Conservation (phyloP, 2,329 filamentous ascomycete species). For the Scytalidium sp. region DNA sequence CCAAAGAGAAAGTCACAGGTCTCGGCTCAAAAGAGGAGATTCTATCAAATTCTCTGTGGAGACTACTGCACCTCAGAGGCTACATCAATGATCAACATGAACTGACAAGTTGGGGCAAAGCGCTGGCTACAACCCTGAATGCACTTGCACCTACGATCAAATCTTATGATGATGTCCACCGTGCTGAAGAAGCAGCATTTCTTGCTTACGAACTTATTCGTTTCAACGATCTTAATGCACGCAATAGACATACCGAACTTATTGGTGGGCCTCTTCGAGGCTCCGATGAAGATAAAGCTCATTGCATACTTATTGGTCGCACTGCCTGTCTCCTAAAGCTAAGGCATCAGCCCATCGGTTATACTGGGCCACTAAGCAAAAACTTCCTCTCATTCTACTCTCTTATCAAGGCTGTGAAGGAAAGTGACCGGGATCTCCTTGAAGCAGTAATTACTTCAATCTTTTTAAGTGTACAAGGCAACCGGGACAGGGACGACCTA, state of each 20-base stretch:
- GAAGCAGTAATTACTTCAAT: slow-evolving; percentile 80
- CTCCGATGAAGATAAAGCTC: slow-evolving; percentile 70
- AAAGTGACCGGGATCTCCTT: slow-evolving; percentile 75
- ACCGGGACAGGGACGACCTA: slow-evolving; percentile 60
- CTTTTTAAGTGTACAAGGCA: slow-evolving; percentile 76
- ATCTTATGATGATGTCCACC: slow-evolving; percentile 36
- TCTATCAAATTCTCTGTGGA: slow-evolving; percentile 73
- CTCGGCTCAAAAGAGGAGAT: slow-evolving; percentile 66
- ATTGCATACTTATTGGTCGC: slow-evolving; percentile 79
- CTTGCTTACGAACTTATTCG: slow-evolving; percentile 83
- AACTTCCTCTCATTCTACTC: slow-evolving; percentile 85
- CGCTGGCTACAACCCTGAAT: slow-evolving; percentile 67
- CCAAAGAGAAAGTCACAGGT: slow-evolving; percentile 36
- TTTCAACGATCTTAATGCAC: slow-evolving; percentile 72
- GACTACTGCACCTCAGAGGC: slow-evolving; percentile 83
- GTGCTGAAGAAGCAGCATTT: slow-evolving; percentile 72
- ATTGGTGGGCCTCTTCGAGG: slow-evolving; percentile 54
- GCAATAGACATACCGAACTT: slow-evolving; percentile 53
- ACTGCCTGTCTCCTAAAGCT: slow-evolving; percentile 81
- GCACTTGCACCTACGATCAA: slow-evolving; percentile 54
- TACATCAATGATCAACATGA: slow-evolving; percentile 79
- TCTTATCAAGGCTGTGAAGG: slow-evolving; percentile 74
- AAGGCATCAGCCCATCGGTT: slow-evolving; percentile 80
- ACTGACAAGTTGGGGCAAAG: slow-evolving; percentile 80
- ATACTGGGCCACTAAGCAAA: slow-evolving; percentile 90